Conservation (phyloP, 2,329 filamentous ascomycete species). For the Monilinia laxa region DNA sequence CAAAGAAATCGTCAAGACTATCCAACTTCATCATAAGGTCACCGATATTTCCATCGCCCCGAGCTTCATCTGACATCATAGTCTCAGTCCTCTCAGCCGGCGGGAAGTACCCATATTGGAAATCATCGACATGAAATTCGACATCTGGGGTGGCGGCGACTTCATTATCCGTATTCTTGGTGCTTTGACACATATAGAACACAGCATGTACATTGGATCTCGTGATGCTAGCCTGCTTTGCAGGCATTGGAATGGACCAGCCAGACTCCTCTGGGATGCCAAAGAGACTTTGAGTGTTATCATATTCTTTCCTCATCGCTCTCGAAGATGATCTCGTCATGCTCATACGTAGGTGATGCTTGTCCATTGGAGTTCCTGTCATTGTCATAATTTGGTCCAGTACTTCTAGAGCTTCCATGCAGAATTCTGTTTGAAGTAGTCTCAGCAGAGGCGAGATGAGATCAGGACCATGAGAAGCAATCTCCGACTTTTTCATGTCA, state of each 20-base stretch:
- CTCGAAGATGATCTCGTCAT: slow-evolving; percentile 89
- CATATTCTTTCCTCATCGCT: slow-evolving; percentile 88
- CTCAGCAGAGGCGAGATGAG: slow-evolving; percentile 89
- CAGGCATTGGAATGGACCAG: slow-evolving; percentile 93
- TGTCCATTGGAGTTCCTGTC: slow-evolving; percentile 87
- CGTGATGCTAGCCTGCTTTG: slow-evolving; percentile 82
- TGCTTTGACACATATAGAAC: slow-evolving; percentile 86
- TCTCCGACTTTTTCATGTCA: slow-evolving; percentile 88
- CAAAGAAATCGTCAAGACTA: slow-evolving; percentile 79
- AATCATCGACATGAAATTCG: slow-evolving; percentile 90
- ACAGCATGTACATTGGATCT: slow-evolving; percentile 91
- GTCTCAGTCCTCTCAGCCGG: slow-evolving; percentile 69
- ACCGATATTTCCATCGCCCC: slow-evolving; percentile 70
- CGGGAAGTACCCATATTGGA: slow-evolving; percentile 63
- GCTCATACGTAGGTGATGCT: slow-evolving; percentile 94
- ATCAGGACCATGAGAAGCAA: slow-evolving; percentile 88
- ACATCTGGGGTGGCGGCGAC: slow-evolving; percentile 75
- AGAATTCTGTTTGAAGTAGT: slow-evolving; percentile 88
- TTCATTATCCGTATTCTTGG: slow-evolving; percentile 57
- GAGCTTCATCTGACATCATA: slow-evolving; percentile 77
- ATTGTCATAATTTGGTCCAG: slow-evolving; percentile 95
- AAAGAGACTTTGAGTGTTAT: slow-evolving; percentile 89
- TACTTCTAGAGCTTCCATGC: slow-evolving; percentile 86
- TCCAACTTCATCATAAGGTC: slow-evolving; percentile 81
- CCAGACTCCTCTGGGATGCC: slow-evolving; percentile 94